Evolutionary conservation across 2,329 filamentous ascomycete species (phyloP).

Genomic region (Tolypocladium ophioglossoides): DNA sequence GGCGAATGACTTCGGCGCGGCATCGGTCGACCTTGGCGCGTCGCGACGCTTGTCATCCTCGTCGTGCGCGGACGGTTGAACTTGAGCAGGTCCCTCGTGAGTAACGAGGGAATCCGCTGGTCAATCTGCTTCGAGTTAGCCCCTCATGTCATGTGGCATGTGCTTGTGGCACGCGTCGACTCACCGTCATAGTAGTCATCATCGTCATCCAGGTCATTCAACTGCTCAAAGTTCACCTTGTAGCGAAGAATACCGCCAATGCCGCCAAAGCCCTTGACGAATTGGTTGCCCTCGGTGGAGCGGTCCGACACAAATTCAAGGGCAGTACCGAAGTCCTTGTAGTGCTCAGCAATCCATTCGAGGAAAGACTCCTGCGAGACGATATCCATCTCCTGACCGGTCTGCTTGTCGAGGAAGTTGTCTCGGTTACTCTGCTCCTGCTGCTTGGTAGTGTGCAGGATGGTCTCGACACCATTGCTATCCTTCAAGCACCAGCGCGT

Average conservation of each 20-base stretch:
- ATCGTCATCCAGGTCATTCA: conserved; percentile 85
- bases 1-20: conserved; percentile 31
- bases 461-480: conserved; percentile 57
- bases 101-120: conserved; percentile 76
- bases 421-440: conserved; percentile 61
- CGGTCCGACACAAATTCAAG: conserved; percentile 97
- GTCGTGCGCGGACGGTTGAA: conserved; percentile 34
- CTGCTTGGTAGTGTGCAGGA: conserved; percentile 80
- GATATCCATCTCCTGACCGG: conserved; percentile 95
- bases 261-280: conserved; percentile 98
- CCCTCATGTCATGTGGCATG: conserved; percentile 33
- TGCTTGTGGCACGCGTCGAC: conserved; percentile 18
- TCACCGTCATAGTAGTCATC: conserved; percentile 81
- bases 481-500: conserved; percentile 85
- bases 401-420: conserved; percentile 90
- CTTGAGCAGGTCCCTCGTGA: conserved; percentile 75
- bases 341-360: conserved; percentile 98
- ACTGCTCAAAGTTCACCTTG: conserved; percentile 99
- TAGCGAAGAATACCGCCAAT: conserved; percentile 96
- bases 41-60: conserved; percentile 28
- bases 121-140: conserved; percentile 53
- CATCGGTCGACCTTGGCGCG: conserved; percentile 32
- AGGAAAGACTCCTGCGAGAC: conserved; percentile 82
- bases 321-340: conserved; percentile 92
- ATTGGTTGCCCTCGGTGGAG: conserved; percentile 97